Evolutionary conservation across 2,329 filamentous ascomycete species (phyloP).

Genomic region (Neofusicoccum laricinum): DNA sequence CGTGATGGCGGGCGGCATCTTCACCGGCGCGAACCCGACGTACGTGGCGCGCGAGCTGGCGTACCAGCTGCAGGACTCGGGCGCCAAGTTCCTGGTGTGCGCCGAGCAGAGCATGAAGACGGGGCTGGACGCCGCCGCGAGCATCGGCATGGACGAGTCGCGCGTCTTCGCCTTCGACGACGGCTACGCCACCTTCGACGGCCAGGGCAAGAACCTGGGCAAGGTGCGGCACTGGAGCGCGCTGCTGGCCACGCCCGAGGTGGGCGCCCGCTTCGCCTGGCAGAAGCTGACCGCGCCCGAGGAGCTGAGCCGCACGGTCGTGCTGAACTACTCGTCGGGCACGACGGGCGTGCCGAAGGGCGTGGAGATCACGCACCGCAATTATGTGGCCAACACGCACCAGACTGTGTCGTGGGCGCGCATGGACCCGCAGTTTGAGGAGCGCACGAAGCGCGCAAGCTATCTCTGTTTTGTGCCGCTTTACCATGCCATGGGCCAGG

Average conservation of each 20-base stretch:
- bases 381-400: slow-evolving; percentile 69
- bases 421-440: slow-evolving; percentile 49
- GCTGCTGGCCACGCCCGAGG: slow-evolving; percentile 50
- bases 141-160: slow-evolving; percentile 53
- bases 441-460: slow-evolving; percentile 40
- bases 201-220: slow-evolving; percentile 30
- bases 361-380: slow-evolving; percentile 74
- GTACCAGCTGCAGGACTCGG: slow-evolving; percentile 71
- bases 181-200: slow-evolving; percentile 42
- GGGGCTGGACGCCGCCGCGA: slow-evolving; percentile 63
- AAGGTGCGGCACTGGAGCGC: slow-evolving; percentile 61
- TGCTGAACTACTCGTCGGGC: slow-evolving; percentile 75
- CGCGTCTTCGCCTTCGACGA: slow-evolving; percentile 62
- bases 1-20: slow-evolving; percentile 74
- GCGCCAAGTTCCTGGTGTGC: slow-evolving; percentile 65
- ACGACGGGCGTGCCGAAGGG: slow-evolving; percentile 83
- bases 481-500: slow-evolving; percentile 49
- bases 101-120: slow-evolving; percentile 59
- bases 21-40: slow-evolving; percentile 71
- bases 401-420: slow-evolving; percentile 54
- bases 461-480: slow-evolving; percentile 68
- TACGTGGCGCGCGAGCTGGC: slow-evolving; percentile 70
- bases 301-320: slow-evolving; percentile 55
- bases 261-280: slow-evolving; percentile 63
- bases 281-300: slow-evolving; percentile 51